Percentiles rank a stretch among this genome's conserved stretches.
phyloP scores from a whole-genome alignment of 768 basidiomycete genomes.

The Pholiota microspora region DNA sequence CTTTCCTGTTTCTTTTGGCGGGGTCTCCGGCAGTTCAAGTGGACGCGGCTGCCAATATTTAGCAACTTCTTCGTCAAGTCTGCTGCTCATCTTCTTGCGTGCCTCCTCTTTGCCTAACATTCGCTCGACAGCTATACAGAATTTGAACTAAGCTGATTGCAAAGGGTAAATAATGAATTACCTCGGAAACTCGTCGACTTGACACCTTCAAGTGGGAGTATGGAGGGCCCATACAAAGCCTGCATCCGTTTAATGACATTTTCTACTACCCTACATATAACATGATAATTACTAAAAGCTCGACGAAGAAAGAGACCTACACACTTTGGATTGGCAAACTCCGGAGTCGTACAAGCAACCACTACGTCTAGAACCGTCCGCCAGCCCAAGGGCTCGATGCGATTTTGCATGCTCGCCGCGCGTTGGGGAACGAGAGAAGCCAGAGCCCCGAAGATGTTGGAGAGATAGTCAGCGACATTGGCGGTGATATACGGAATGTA shows the following conservation, averaged over 20 bases:
- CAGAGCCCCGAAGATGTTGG: slow-evolving; percentile 51
- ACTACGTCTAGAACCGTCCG: slow-evolving; percentile 56
- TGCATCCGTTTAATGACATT: slow-evolving; percentile 29
- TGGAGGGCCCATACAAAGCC: slow-evolving; percentile 20
- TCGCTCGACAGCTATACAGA: slow-evolving; percentile 15
- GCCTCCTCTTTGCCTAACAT: slow-evolving; percentile 10
- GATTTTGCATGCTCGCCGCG: slow-evolving; percentile 61
- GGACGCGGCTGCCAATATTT: not conserved
- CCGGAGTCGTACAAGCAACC: slow-evolving; percentile 36
- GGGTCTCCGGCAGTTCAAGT: not conserved
- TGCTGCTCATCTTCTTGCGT: not conserved
- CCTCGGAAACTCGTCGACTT: slow-evolving; percentile 18
- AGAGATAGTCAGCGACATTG: slow-evolving; percentile 43
- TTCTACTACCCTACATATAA: slow-evolving; percentile 24
- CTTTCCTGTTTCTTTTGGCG: not conserved
- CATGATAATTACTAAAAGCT: slow-evolving; percentile 11
- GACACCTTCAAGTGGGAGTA: slow-evolving; percentile 15
- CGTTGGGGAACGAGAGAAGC: slow-evolving; percentile 54
- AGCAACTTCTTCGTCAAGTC: not conserved
- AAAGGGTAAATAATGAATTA: slow-evolving; percentile 5
- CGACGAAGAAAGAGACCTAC: slow-evolving; percentile 14
- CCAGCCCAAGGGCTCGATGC: slow-evolving; percentile 63
- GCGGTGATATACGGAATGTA: slow-evolving; percentile 37
- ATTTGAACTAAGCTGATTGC: not conserved
- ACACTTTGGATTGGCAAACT: slow-evolving; percentile 34